Conservation (phyloP, 2,329 filamentous ascomycete genomes). For the Amauroascus verrucosus region DNA sequence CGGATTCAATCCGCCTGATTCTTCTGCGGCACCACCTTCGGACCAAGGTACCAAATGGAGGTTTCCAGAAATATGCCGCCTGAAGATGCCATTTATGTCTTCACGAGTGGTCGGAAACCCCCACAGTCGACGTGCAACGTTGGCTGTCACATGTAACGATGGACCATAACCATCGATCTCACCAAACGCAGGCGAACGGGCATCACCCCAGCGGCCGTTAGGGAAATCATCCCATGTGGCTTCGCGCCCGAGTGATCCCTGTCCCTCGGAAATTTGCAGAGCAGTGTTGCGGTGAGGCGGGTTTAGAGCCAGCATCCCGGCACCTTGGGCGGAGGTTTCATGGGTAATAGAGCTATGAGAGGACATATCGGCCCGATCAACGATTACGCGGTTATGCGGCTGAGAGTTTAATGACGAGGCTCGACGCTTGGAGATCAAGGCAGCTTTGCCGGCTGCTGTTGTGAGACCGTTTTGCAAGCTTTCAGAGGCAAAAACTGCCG, state of each 20-base stretch:
- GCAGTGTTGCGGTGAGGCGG: slow-evolving; percentile 74
- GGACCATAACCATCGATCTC: slow-evolving; percentile 98
- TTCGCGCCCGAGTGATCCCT: slow-evolving; percentile 78
- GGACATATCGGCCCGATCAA: slow-evolving; percentile 45
- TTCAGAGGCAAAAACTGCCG: slow-evolving; percentile 32
- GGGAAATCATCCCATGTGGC: slow-evolving; percentile 98
- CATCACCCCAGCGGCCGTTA: slow-evolving; percentile 91
- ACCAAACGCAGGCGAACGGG: slow-evolving; percentile 83
- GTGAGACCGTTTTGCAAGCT: slow-evolving; percentile 21
- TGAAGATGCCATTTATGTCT: slow-evolving; percentile 74
- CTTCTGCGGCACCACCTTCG: slow-evolving; percentile 57
- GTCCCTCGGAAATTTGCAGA: slow-evolving; percentile 85
- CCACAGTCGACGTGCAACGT: slow-evolving; percentile 76
- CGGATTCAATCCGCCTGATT: slow-evolving; percentile 40
- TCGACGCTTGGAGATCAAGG: slow-evolving; percentile 43
- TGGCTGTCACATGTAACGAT: slow-evolving; percentile 82
- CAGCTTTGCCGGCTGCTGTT: slow-evolving; percentile 20
- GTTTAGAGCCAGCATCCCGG: slow-evolving; percentile 55
- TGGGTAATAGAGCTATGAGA: slow-evolving; percentile 32
- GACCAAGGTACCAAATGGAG: slow-evolving; percentile 84
- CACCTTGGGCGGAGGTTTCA: slow-evolving; percentile 67
- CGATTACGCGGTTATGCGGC: slow-evolving; percentile 77
- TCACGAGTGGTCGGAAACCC: slow-evolving; percentile 57
- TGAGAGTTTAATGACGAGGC: slow-evolving; percentile 73
- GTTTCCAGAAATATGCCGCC: slow-evolving; percentile 67